These are phyloP conservation scores for Closterium sp. DNA, from an alignment of 139 green algal species.

Conservation along the genomic window DNA sequence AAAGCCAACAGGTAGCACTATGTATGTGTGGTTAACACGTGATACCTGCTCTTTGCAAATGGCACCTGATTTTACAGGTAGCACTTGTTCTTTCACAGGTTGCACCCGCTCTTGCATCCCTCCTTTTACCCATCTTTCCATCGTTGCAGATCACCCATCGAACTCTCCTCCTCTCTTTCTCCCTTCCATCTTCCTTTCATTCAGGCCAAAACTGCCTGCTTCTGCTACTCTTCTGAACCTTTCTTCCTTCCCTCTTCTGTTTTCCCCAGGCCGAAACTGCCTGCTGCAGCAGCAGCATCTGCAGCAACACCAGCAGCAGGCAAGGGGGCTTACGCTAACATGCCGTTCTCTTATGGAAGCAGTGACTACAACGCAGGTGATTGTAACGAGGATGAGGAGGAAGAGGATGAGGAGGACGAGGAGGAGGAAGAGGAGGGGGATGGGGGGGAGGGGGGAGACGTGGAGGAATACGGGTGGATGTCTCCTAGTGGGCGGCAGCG, in stretches of 20 bases:
- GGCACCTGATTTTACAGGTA: neutral
- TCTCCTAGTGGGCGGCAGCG: neutral
- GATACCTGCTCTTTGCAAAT: no score
- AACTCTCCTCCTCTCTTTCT: no score
- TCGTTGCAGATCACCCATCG: no score
- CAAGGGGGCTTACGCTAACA: constrained; percentile 30
- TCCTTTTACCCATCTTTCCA: no score
- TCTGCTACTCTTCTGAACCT: no score
- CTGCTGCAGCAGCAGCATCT: neutral
- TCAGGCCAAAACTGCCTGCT: neutral
- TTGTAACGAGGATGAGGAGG: constrained; percentile 15
- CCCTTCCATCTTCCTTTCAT: neutral
- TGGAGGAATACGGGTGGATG: neutral
- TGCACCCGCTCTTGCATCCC: no score
- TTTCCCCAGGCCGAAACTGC: neutral
- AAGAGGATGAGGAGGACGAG: constrained; percentile 37
- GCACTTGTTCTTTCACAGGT: neutral
- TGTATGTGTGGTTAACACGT: no score
- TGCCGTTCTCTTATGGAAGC: constrained; percentile 33
- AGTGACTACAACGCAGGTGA: neutral
- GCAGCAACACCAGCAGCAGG: constrained; percentile 11
- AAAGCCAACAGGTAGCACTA: neutral
- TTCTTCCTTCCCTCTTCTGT: neutral
- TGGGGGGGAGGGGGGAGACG: neutral
- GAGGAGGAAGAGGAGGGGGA: constrained; percentile 25